Evolutionary conservation across 2,329 filamentous ascomycete species (phyloP), one percentile per base, ranked within the genome.

Genomic region (Apiospora pterosperma): DNA sequence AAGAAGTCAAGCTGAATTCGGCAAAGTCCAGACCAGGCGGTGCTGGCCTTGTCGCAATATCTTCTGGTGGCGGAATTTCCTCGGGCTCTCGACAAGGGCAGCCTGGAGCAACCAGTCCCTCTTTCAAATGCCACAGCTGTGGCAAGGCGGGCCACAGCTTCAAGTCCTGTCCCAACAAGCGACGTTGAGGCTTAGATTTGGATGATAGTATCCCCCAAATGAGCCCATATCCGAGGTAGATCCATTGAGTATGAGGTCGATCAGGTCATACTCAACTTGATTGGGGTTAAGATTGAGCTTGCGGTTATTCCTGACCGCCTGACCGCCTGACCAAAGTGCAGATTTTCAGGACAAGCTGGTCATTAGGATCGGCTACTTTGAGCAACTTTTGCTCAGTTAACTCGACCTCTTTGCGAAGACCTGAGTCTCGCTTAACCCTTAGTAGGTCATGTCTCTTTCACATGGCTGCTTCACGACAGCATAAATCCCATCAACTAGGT

Each of bases 1-100:
- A 89, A 74, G 86, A 90, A 63, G 82, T 92, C 62, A 89, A 89
- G 66, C 77, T 92, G 64, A 90, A 90, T 71, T 82, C 82, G 28
- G 7, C 48, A n/a, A 55, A 55, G 28, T 74, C 70, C n/a, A 72
- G 67, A 66, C 44, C 67, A 62, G 61, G 65, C 55, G 41, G 44
- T 48, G 48, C 14, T 28, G 71, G 69, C 65, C 64, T 89, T 64
- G 84, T 81, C 5, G 89, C 87, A 1, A 86, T 92, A 59, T 91
- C 89, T 65, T 80, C 81, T 3, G 73, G 72, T 64, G 73, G 73
- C 44, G 69, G 75, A 67, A 75, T 72, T 66, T 77, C 70, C 67
- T 75, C 61, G 39, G 44, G 44, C 31, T 31, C 44, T 36, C 60
- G 60, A 42, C 60, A 62, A 36, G 48, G 48, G 19, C 60, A 62